These are phyloP conservation scores for Sodiomyces alkalinus DNA, from an alignment of 2,329 filamentous ascomycete genomes.

Conservation along the genomic window DNA sequence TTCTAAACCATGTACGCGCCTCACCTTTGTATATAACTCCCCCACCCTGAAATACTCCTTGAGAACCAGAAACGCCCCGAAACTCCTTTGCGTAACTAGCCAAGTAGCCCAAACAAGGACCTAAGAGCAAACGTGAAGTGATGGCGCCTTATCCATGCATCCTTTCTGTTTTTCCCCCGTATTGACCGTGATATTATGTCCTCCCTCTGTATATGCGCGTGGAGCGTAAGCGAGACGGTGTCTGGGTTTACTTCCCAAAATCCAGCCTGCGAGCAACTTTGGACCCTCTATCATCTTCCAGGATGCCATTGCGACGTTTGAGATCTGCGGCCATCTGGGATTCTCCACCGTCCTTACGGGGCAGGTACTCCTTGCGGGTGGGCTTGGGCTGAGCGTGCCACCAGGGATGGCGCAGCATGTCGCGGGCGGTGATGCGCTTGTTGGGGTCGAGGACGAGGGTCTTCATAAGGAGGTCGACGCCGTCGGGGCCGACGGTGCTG, in stretches of 20 bases:
- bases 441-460: slow-evolving; percentile 80
- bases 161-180: no score
- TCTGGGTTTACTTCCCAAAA: slow-evolving; percentile 54
- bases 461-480: slow-evolving; percentile 75
- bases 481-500: slow-evolving; percentile 62
- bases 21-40: no score
- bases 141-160: no score
- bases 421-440: slow-evolving; percentile 61
- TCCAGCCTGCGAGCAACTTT: slow-evolving; percentile 76
- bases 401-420: slow-evolving; percentile 71
- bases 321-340: slow-evolving; percentile 72
- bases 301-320: slow-evolving; percentile 56
- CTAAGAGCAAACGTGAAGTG: no score
- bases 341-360: slow-evolving; percentile 56
- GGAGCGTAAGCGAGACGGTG: no score
- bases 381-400: slow-evolving; percentile 76
- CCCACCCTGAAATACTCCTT: no score
- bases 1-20: no score
- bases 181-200: no score
- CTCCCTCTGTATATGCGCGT: no score
- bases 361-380: slow-evolving; percentile 67
- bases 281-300: slow-evolving; percentile 52
- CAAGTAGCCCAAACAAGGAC: no score
- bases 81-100: no score
- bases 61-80: no score